Evolutionary conservation across 2,329 filamentous ascomycete genomes (phyloP), one percentile per base, ranked within the genome.

Genomic region (Furcasterigmium furcatum): DNA sequence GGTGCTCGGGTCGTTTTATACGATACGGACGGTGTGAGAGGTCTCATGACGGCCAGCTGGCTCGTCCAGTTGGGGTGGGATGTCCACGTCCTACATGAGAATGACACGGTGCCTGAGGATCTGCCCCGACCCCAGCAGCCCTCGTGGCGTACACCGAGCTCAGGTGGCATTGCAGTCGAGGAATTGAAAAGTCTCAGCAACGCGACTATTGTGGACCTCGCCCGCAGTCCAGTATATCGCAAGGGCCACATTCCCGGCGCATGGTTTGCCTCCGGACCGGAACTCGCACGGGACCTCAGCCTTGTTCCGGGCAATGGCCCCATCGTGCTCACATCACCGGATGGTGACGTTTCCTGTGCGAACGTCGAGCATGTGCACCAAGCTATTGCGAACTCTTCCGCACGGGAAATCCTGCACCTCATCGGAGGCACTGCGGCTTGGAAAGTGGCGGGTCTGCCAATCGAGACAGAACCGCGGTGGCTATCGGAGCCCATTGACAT

Each of bases 31-130:
- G 58, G 58, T 9, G 57, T 60, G 7, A 45, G 59, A 47, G 59
- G 54, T n/a, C 53, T 49, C 2, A 62, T 61, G 57, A 55, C 58
- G 13, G 58, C 52, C 4, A 59, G 52, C 42, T 62, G 59, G 59
- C 55, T 62, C 13, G 21, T 57, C 10, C 59, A 62, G 40, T 54
- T 62, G 4, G 59, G 59, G 38, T 62, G 59, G 59, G 58, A 62
- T 21, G 59, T 60, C 8, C 41, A 60, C 43, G 57, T 60, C 10
- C 38, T 61, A 5, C 39, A 56, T 12, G 50, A 52, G 24, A 32
- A n/a, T 14, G 41, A 43, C 10, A n/a, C 22, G 6, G 38, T 55
- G 9, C 54, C 53, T 2, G 41, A 49, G 19, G 32, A 30, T 22
- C 38, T 55, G 21, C 21, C 30, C 2, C 39, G 16, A 8, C 16